Percentiles rank a stretch among this genome's conserved stretches.
These are phyloP conservation scores for Colletotrichum costaricense DNA, from an alignment of 2,329 filamentous ascomycete species.

Conservation along the genomic window DNA sequence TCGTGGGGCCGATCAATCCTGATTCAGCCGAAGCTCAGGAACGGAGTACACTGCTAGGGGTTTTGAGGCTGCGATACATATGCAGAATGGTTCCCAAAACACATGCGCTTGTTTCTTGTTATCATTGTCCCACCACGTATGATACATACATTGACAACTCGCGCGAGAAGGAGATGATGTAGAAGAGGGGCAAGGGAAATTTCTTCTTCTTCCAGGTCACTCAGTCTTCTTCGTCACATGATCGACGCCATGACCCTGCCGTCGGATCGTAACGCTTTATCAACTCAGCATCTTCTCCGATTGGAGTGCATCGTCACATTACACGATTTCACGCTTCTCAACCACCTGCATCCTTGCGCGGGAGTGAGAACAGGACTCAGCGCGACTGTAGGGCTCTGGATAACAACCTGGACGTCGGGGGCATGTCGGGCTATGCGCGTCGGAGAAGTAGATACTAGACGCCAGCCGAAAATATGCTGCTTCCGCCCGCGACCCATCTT, in stretches of 20 bases:
- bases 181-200: not conserved
- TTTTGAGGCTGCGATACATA: not conserved
- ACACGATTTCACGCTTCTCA: not conserved
- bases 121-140: not conserved
- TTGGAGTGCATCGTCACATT: not conserved
- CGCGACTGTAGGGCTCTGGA: conserved; percentile 44
- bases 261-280: not conserved
- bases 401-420: conserved; percentile 59
- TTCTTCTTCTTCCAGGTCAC: not conserved
- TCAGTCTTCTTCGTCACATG: not conserved
- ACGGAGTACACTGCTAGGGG: not conserved
- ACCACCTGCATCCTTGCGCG: not conserved
- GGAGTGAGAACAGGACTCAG: conserved; percentile 11
- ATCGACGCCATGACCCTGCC: not conserved
- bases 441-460: conserved; percentile 36
- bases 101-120: conserved; percentile 6
- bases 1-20: not conserved
- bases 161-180: not conserved
- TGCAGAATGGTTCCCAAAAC: conserved; percentile 11
- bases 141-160: not conserved
- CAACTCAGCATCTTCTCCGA: not conserved
- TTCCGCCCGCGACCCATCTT: conserved; percentile 40
- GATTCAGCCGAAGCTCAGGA: not conserved
- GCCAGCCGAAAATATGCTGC: conserved; percentile 37
- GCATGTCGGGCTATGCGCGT: conserved; percentile 42